A percentile compares a stretch with the other conserved stretches of the same genome.
Evolutionary conservation across 75 land plant genomes (phyloP).

Genomic region (Isoetes taiwanensis): DNA sequence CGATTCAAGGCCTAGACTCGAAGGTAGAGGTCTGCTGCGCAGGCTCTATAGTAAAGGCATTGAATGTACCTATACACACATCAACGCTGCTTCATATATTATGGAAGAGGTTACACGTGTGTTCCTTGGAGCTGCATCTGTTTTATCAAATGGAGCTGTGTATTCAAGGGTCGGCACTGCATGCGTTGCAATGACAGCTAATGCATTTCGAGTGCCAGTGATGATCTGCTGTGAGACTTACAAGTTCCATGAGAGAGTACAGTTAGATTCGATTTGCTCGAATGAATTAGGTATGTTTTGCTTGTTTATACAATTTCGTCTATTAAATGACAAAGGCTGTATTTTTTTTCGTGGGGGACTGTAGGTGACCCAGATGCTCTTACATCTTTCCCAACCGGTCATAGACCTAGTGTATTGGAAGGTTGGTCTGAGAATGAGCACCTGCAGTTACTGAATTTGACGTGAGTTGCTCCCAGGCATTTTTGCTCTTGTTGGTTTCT

Average conservation of each 20-base stretch:
- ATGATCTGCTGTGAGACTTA: conserved; percentile 93
- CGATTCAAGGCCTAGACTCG: conserved; percentile 88
- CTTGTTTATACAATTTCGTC: not conserved
- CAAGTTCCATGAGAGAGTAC: conserved; percentile 97
- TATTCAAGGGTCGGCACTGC: conserved; percentile 97
- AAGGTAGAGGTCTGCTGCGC: conserved; percentile 63
- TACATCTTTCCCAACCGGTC: conserved; percentile 55
- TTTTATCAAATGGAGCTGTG: conserved; percentile 87
- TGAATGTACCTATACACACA: conserved; percentile 84
- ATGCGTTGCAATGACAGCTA: conserved; percentile 92
- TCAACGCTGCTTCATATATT: conserved; percentile 78
- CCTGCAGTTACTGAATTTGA: conserved; percentile 71
- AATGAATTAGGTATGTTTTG: conserved; percentile 76
- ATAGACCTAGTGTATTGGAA: conserved; percentile 37
- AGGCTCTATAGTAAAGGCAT: conserved; percentile 52
- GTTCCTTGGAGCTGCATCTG: conserved; percentile 85
- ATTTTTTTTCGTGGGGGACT: not conserved
- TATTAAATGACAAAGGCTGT: not conserved
- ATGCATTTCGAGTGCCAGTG: conserved; percentile 83
- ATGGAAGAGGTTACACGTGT: conserved; percentile 96
- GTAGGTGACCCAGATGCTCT: conserved; percentile 88
- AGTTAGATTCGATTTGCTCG: conserved; percentile 92
- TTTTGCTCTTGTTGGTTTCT: not conserved
- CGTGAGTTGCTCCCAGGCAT: conserved; percentile 29
- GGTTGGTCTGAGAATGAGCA: conserved; percentile 59